Base-by-base conservation (phyloP, 306 rosid species). In the Glycine latifolia region DNA sequence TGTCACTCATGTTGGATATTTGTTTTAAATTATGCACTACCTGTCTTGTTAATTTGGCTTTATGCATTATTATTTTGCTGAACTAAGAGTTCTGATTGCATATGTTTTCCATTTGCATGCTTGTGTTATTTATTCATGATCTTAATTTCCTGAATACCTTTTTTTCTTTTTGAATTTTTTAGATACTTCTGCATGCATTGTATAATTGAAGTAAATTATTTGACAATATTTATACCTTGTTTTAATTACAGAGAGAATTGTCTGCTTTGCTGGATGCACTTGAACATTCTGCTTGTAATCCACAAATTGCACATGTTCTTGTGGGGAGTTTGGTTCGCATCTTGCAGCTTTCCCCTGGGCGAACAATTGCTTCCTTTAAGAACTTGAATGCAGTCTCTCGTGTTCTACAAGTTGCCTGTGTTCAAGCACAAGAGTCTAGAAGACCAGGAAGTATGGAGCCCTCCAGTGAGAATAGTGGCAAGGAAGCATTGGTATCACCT, bases 181-280 rank as follows among this genome's bases (percentile, higher is more conserved):
- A 14, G 12, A 39, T 53, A n/a, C 39, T 61, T 54, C 6, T 63
- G 58, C 71, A 82, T 71, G 70, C 46, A 39, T 61, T 54, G 59
- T 67, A 44, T 75, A 33, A 59, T 16, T 63, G 48, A 58, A 59
- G 20, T 78, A 55, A 54, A 69, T 55, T 61, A 48, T 77, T 75
- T 78, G 66, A 71, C 39, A 77, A 58, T 65, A 72, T 77, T 54
- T 39, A 60, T 35, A 67, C 20, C 70, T 80, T 62, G 58, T 74
- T 75, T 83, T 58, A 37, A 68, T 89, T 65, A 80, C 92, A 95
- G 98, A 84, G 91, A 60, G 99, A 95, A 84, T 75, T 92, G 83
- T 91, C 99, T 73, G 91, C 91, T 83, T 82, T 95, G 87, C 82
- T 95, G 86, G 97, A 91, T 76, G 92, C 93, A 15, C 88, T 93